A percentile compares a stretch with the other conserved stretches of the same genome.
Conservation (phyloP, 2,329 filamentous ascomycete species). For the Alternaria rosae region DNA sequence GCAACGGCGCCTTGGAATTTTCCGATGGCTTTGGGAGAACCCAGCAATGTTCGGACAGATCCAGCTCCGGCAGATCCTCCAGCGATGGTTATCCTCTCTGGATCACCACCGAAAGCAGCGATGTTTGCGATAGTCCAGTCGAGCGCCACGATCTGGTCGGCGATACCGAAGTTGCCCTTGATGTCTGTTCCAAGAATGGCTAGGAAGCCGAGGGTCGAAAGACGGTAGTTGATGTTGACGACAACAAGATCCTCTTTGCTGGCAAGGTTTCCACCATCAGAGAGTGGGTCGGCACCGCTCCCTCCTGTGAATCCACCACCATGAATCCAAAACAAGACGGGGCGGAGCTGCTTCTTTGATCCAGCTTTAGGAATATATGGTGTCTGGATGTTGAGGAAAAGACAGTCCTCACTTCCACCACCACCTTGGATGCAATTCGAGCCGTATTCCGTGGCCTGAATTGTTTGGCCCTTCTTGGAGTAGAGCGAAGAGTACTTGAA, state of each 20-base stretch:
- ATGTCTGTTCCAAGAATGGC: constrained; percentile 63
- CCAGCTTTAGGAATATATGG: constrained; percentile 48
- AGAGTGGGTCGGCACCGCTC: constrained; percentile 40
- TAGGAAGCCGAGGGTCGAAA: constrained; percentile 66
- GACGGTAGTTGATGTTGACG: constrained; percentile 67
- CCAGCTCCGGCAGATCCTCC: constrained; percentile 63
- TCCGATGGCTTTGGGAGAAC: constrained; percentile 57
- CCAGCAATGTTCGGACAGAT: constrained; percentile 63
- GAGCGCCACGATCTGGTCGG: constrained; percentile 60
- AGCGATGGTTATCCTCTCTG: constrained; percentile 55
- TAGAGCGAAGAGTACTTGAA: constrained; percentile 59
- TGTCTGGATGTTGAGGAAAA: constrained; percentile 60
- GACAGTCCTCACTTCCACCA: constrained; percentile 56
- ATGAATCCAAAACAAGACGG: constrained; percentile 62
- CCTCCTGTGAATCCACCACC: constrained; percentile 66
- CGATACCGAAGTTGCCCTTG: constrained; percentile 63
- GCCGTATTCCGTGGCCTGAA: constrained; percentile 57
- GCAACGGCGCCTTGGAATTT: constrained; percentile 58
- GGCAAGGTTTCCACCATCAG: constrained; percentile 64
- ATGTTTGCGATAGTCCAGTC: constrained; percentile 59
- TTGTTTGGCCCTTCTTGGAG: constrained; percentile 53
- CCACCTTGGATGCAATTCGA: constrained; percentile 54
- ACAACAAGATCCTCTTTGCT: constrained; percentile 67
- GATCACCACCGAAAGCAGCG: constrained; percentile 57
- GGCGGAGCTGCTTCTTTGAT: constrained; percentile 51